These are phyloP conservation scores for Backusella liffmaniae DNA, from an alignment of 192 early-diverging fungal genomes.

Conservation along the genomic window DNA sequence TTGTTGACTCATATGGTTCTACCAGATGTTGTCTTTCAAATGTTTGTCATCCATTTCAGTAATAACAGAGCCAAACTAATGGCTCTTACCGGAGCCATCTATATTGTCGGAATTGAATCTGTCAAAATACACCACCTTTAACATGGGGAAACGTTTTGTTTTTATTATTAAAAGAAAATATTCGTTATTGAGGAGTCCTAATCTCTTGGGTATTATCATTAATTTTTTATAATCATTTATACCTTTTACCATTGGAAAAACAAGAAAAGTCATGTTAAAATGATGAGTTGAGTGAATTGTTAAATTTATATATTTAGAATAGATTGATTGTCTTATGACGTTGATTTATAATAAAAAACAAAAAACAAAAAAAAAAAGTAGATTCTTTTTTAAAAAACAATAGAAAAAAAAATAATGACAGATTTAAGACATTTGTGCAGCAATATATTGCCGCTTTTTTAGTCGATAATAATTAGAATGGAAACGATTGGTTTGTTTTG, in stretches of 20 bases:
- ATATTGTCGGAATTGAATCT: too few species aligned
- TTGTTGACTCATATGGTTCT: too few species aligned
- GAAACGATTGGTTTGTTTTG: not conserved
- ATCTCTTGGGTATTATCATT: too few species aligned
- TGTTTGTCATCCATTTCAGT: too few species aligned
- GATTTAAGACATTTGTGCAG: too few species aligned
- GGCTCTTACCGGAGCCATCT: too few species aligned
- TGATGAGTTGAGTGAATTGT: not conserved
- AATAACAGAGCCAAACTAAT: too few species aligned
- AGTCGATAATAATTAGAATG: not conserved
- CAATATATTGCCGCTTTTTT: not conserved
- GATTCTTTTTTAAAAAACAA: not conserved
- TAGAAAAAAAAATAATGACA: not conserved
- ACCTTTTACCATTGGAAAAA: not conserved
- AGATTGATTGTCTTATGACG: not conserved
- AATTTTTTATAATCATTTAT: not conserved
- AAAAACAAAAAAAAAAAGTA: not conserved
- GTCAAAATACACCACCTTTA: too few species aligned
- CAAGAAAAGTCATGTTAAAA: not conserved
- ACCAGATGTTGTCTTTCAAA: too few species aligned
- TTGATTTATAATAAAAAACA: not conserved
- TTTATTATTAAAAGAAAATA: too few species aligned
- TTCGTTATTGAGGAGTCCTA: too few species aligned
- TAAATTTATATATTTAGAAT: not conserved
- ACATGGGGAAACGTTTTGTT: too few species aligned